phyloP scores from a whole-genome alignment of 2,329 filamentous ascomycete species.

The Xylariaceae sp. region DNA sequence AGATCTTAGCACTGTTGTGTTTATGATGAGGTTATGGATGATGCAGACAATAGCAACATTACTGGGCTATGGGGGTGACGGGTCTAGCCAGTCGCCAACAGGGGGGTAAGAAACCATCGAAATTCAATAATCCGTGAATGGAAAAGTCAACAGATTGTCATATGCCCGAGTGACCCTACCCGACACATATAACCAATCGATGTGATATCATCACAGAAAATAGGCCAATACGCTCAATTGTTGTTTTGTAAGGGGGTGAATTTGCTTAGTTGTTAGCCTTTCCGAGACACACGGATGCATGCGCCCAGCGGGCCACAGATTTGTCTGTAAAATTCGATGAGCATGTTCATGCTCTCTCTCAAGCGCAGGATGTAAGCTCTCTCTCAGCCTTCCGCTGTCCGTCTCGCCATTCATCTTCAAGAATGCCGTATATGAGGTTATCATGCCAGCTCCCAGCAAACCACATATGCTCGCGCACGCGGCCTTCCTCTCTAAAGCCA shows the following conservation, averaged over 20 bases:
- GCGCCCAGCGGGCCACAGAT: too few relatives aligned
- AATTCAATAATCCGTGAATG: neutral
- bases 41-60: conserved; percentile 26
- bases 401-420: conserved; percentile 44
- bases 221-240: neutral
- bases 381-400: conserved; percentile 24
- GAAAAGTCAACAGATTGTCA: neutral
- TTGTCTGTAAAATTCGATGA: neutral
- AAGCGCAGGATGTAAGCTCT: conserved; percentile 16
- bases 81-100: neutral
- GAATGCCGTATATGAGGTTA: conserved; percentile 42
- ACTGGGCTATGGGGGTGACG: conserved; percentile 13
- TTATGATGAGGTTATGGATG: conserved; percentile 29
- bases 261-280: too few relatives aligned
- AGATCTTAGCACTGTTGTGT: conserved; percentile 25
- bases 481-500: conserved; percentile 46
- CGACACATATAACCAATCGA: too few relatives aligned
- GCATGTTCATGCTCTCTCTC: neutral
- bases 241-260: too few relatives aligned
- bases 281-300: neutral
- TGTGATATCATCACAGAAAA: neutral
- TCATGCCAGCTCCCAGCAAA: conserved; percentile 46
- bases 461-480: conserved; percentile 44
- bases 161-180: too few relatives aligned
- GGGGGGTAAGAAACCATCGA: neutral